phyloP scores from a whole-genome alignment of 2,329 filamentous ascomycete species.

The Diaporthe sp. region DNA sequence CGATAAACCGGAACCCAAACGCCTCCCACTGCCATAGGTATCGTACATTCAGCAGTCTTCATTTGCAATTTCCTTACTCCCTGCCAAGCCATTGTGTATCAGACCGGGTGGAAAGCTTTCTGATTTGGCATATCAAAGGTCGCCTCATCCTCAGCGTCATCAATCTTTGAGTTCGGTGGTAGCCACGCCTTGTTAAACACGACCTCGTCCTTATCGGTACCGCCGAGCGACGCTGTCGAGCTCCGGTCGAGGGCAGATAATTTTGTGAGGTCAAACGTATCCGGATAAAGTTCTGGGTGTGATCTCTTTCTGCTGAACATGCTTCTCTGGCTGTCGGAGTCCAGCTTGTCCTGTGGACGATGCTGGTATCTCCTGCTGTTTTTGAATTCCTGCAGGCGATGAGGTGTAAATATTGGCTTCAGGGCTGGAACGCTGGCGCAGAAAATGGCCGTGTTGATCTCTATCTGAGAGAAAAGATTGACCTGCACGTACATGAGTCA shows the following conservation, averaged over 20 bases:
- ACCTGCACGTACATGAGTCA: constrained; percentile 36
- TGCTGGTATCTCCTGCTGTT: not conserved
- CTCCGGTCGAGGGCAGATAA: not conserved
- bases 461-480: constrained; percentile 58
- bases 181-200: constrained; percentile 14
- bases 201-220: not conserved
- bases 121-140: not conserved
- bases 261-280: constrained; percentile 15
- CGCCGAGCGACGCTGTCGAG: not conserved
- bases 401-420: constrained; percentile 54
- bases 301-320: not conserved
- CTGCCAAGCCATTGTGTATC: not conserved
- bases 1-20: not conserved
- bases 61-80: not conserved
- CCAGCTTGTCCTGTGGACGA: not conserved
- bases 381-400: not conserved
- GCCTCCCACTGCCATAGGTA: not conserved
- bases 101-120: constrained; percentile 8
- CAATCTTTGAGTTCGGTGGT: not conserved
- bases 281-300: not conserved
- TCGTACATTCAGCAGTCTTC: not conserved
- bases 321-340: not conserved
- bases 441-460: constrained; percentile 60
- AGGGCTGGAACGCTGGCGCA: constrained; percentile 61
- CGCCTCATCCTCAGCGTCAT: not conserved